These are phyloP conservation scores for Erythrobasidium yunnanense DNA, from an alignment of 768 basidiomycete species.

Conservation along the genomic window DNA sequence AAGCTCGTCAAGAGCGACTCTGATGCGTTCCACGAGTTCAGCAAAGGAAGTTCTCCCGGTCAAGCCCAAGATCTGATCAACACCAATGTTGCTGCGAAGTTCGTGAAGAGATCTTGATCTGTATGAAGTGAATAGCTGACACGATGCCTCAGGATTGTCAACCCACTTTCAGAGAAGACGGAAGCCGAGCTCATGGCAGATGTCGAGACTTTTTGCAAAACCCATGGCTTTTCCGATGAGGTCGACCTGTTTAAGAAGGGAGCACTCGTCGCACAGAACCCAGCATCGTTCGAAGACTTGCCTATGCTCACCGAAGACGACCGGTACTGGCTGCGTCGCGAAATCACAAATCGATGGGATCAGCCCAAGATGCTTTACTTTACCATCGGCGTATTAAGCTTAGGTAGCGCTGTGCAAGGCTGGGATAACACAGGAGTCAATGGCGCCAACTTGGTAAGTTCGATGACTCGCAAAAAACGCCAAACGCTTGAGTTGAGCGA, in stretches of 20 bases:
- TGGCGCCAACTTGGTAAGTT: background rate
- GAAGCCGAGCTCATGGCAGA: slow-evolving; percentile 52
- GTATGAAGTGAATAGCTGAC: too few relatives aligned
- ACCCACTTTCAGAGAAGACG: slow-evolving; percentile 54
- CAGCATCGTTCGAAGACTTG: slow-evolving; percentile 41
- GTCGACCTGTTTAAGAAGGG: slow-evolving; percentile 51
- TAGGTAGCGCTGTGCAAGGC: slow-evolving; percentile 60
- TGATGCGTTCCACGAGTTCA: too few relatives aligned
- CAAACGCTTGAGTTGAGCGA: background rate
- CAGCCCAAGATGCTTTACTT: slow-evolving; percentile 45
- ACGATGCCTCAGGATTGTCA: slow-evolving; percentile 42
- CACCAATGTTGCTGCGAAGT: too few relatives aligned
- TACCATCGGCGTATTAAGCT: slow-evolving; percentile 52
- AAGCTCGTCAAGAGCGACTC: too few relatives aligned
- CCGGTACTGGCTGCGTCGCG: slow-evolving; percentile 45
- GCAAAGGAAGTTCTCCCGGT: too few relatives aligned
- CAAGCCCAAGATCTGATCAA: too few relatives aligned
- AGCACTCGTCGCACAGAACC: slow-evolving; percentile 62
- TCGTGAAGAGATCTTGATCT: too few relatives aligned
- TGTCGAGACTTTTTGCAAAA: slow-evolving; percentile 54
- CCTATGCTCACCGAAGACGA: slow-evolving; percentile 45
- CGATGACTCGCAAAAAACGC: background rate
- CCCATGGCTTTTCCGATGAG: slow-evolving; percentile 42
- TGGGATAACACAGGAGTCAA: slow-evolving; percentile 18
- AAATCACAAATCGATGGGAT: slow-evolving; percentile 37